These are phyloP conservation scores for Elsinoe necatrix DNA, from an alignment of 2,329 filamentous ascomycete species.

Conservation along the genomic window DNA sequence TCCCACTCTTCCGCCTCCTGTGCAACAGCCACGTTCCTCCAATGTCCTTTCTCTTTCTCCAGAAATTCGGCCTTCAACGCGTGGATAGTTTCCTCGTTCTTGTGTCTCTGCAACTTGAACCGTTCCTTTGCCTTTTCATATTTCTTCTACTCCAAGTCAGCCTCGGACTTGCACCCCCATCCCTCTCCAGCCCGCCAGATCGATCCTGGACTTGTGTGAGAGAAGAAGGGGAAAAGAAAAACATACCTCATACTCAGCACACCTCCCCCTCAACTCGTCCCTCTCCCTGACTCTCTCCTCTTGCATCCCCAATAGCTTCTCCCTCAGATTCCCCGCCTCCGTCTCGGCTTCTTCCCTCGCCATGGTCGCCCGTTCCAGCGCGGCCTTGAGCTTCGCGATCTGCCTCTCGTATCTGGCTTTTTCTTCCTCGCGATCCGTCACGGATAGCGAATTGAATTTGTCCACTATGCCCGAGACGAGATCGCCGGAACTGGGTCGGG, in stretches of 20 bases:
- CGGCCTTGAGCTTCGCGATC: conserved; percentile 36
- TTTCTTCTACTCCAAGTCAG: conserved; percentile 19
- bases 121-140: conserved; percentile 20
- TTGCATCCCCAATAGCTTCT: conserved; percentile 50
- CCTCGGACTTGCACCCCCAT: too few species aligned
- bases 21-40: conserved; percentile 32
- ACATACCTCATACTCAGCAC: conserved; percentile 21
- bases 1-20: conserved; percentile 61
- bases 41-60: conserved; percentile 54
- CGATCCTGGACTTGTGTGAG: too few species aligned
- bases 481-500: conserved; percentile 27
- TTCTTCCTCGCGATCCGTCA: conserved; percentile 39
- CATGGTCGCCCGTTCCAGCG: conserved; percentile 37
- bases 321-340: conserved; percentile 56
- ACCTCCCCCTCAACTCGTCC: conserved; percentile 52
- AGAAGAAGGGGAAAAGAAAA: not conserved
- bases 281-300: conserved; percentile 60
- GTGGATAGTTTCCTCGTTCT: conserved; percentile 31
- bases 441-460: conserved; percentile 62
- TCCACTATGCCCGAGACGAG: conserved; percentile 44
- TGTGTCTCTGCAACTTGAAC: conserved; percentile 25
- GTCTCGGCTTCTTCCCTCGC: conserved; percentile 57
- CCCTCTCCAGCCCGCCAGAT: too few species aligned
- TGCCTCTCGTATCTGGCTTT: conserved; percentile 27
- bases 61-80: conserved; percentile 49